A percentile compares a stretch with the other conserved stretches of the same genome.
Evolutionary conservation across 257 asterid genomes (phyloP).

Genomic region (Knoxia roxburghii): DNA sequence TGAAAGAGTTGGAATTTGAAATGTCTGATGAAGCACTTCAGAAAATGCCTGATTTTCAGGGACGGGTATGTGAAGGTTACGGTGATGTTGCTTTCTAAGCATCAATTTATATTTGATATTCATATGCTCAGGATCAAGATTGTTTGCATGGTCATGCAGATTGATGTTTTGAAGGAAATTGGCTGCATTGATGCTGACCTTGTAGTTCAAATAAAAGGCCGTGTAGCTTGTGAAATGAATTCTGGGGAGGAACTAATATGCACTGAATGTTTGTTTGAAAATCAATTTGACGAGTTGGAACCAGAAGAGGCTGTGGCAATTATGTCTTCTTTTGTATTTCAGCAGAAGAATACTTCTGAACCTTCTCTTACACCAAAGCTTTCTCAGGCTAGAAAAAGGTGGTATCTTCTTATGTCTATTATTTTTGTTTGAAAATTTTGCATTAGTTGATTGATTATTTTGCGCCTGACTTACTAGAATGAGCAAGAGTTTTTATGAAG

Average conservation of each 20-base stretch:
- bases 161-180: slow-evolving; percentile 84
- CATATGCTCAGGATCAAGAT: slow-evolving; percentile 9
- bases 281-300: slow-evolving; percentile 88
- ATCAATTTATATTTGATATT: background rate
- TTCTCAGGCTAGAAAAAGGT: slow-evolving; percentile 73
- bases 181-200: slow-evolving; percentile 90
- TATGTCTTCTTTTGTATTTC: slow-evolving; percentile 98
- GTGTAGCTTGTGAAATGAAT: slow-evolving; percentile 99
- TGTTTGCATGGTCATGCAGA: slow-evolving; percentile 47
- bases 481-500: background rate
- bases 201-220: slow-evolving; percentile 96
- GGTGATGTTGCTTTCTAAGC: background rate
- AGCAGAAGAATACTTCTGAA: slow-evolving; percentile 83
- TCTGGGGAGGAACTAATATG: slow-evolving; percentile 98
- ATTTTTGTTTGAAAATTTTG: background rate
- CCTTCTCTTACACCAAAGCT: slow-evolving; percentile 88
- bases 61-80: slow-evolving; percentile 70
- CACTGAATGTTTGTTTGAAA: slow-evolving; percentile 95
- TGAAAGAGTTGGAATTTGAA: slow-evolving; percentile 61
- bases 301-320: slow-evolving; percentile 99
- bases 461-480: too few relatives aligned
- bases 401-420: slow-evolving; percentile 31
- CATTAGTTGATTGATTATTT: background rate
- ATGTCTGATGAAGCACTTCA: slow-evolving; percentile 99
- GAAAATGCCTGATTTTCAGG: slow-evolving; percentile 99